Percentiles rank a stretch among this genome's conserved stretches.
These are phyloP conservation scores for Earliella scabrosa DNA, from an alignment of 1,284 basidiomycete species.

Conservation along the genomic window DNA sequence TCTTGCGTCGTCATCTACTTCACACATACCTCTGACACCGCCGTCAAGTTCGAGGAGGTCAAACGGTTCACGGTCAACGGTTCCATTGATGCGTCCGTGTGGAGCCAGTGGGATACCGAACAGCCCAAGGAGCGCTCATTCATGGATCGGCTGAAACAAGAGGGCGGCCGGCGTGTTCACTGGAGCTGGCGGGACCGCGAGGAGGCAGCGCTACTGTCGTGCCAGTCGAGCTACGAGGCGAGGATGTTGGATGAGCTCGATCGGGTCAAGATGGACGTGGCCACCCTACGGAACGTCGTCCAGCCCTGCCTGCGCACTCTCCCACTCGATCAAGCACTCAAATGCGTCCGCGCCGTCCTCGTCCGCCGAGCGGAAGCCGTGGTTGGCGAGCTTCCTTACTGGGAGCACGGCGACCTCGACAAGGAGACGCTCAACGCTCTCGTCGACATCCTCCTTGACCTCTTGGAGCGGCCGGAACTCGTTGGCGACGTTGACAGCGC, in stretches of 20 bases:
- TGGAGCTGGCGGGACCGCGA: conserved; percentile 11
- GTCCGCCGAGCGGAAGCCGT: conserved; percentile 6
- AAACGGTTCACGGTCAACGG: no score
- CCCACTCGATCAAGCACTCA: neutral
- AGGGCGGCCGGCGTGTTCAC: neutral
- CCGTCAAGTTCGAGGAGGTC: no score
- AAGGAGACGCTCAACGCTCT: neutral
- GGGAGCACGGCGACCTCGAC: neutral
- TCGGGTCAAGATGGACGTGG: conserved; percentile 5
- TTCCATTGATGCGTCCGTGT: no score
- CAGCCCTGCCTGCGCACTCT: conserved; percentile 8
- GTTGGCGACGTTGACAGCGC: neutral
- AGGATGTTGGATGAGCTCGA: conserved; percentile 7
- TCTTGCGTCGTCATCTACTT: neutral
- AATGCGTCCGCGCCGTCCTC: conserved; percentile 2
- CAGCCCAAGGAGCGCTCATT: no score
- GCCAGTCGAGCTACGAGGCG: neutral
- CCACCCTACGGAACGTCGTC: conserved; percentile 3
- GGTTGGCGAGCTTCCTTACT: neutral
- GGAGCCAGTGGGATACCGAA: no score
- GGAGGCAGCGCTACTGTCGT: neutral
- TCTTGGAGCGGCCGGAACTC: neutral
- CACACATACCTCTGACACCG: neutral
- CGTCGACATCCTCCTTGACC: conserved; percentile 7
- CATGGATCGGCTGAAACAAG: neutral